phyloP scores from a whole-genome alignment of 2,329 filamentous ascomycete genomes.

The Endothia cerciana region DNA sequence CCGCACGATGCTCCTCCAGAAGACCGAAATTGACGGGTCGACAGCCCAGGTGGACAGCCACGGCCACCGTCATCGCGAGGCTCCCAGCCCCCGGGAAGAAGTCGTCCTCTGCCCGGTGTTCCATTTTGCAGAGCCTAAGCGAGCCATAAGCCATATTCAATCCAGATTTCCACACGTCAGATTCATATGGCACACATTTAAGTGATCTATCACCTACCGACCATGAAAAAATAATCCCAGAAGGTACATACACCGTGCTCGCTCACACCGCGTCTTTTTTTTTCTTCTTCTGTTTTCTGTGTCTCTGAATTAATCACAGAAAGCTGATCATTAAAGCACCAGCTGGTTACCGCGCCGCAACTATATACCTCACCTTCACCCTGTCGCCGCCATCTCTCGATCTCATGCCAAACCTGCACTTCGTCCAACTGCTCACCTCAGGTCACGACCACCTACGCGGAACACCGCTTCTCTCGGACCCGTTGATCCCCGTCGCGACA shows the following conservation, averaged over 20 bases:
- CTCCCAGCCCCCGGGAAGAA: neutral
- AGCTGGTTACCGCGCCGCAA: conserved; percentile 16
- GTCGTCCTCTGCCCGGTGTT: neutral
- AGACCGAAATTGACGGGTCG: neutral
- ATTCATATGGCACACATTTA: conserved; percentile 18
- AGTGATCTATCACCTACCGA: neutral
- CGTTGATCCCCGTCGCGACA: conserved; percentile 13
- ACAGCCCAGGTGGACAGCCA: neutral
- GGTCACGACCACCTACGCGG: conserved; percentile 16
- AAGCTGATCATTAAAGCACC: neutral
- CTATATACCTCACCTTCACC: conserved; percentile 17
- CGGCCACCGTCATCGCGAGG: neutral
- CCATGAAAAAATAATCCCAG: neutral
- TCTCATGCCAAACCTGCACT: conserved; percentile 11
- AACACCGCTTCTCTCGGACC: conserved; percentile 11
- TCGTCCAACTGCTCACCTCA: conserved; percentile 16
- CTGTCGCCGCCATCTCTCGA: conserved; percentile 8
- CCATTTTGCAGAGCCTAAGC: conserved; percentile 10
- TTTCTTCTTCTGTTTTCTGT: neutral
- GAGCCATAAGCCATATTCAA: conserved; percentile 12
- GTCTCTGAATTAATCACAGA: neutral
- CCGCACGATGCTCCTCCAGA: conserved; percentile 4
- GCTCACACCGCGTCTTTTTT: too few species aligned
- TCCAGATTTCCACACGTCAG: conserved; percentile 12
- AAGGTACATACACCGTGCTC: neutral